Evolutionary conservation across 106 monocot species (phyloP).

Genomic region (Dioscorea alata): DNA sequence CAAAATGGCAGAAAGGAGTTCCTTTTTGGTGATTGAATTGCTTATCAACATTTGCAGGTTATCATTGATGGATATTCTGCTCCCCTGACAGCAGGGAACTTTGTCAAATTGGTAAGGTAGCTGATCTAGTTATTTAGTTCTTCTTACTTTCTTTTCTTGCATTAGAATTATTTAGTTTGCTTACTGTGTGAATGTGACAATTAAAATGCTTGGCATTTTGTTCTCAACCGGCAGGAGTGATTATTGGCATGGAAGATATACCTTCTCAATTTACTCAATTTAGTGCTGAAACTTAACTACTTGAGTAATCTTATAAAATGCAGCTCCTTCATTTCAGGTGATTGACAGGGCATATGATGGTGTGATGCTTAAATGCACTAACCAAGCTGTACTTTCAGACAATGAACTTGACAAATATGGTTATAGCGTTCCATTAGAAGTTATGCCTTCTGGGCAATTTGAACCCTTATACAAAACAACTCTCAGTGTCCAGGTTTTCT

Average conservation of each 20-base stretch:
- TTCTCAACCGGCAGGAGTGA: neutral
- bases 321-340: conserved; percentile 32
- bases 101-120: conserved; percentile 95
- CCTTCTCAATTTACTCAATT: too few relatives aligned
- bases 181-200: neutral
- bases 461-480: conserved; percentile 86
- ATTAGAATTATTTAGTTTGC: neutral
- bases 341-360: conserved; percentile 86
- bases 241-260: neutral
- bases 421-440: conserved; percentile 66
- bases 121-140: neutral
- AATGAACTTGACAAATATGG: conserved; percentile 48
- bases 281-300: neutral
- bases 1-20: too few relatives aligned
- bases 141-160: neutral
- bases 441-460: conserved; percentile 84
- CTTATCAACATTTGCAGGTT: conserved; percentile 37
- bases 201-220: neutral
- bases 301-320: neutral
- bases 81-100: conserved; percentile 88
- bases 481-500: conserved; percentile 78
- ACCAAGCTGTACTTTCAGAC: conserved; percentile 79
- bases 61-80: conserved; percentile 92
- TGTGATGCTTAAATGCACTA: conserved; percentile 55
- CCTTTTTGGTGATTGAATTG: too few relatives aligned